A percentile compares a stretch with the other conserved stretches of the same genome.
Conservation (phyloP, 176 grass and related monocot genomes). For the Sorghum bicolor region DNA sequence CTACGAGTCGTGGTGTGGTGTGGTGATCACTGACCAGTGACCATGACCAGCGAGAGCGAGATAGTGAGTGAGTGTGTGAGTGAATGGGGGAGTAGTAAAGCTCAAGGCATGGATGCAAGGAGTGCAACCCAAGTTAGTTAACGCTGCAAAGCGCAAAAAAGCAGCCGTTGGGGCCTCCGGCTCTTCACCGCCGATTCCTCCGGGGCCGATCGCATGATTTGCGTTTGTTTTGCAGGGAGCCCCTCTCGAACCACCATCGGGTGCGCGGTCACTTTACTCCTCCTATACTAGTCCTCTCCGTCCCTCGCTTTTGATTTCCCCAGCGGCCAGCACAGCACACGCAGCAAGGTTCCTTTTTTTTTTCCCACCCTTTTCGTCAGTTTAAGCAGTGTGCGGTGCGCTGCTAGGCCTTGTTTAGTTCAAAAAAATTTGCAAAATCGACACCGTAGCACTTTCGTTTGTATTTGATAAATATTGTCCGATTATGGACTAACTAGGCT, state of each 20-base stretch:
- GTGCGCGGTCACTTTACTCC: conserved; percentile 62
- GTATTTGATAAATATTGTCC: no score
- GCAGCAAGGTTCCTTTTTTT: neutral
- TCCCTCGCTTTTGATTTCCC: neutral
- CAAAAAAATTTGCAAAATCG: no score
- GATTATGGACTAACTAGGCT: no score
- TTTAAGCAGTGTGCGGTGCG: neutral
- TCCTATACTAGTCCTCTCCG: neutral
- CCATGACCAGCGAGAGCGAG: neutral
- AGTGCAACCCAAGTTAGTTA: conserved; percentile 64
- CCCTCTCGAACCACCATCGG: conserved; percentile 52
- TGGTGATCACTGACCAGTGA: neutral
- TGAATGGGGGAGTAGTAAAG: conserved; percentile 26
- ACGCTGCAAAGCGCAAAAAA: neutral
- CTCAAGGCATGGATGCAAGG: conserved; percentile 35
- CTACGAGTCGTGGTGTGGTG: neutral
- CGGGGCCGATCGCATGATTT: conserved; percentile 31
- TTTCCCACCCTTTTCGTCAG: neutral
- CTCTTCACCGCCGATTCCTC: neutral
- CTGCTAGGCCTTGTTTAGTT: no score
- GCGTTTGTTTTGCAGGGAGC: neutral
- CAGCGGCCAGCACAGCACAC: neutral
- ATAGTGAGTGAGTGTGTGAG: neutral
- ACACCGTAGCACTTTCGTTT: no score
- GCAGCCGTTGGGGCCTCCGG: neutral